Evolutionary conservation across 768 basidiomycete genomes (phyloP), one percentile per base, ranked within the genome.

Genomic region (Kwoniella dendrophila): DNA sequence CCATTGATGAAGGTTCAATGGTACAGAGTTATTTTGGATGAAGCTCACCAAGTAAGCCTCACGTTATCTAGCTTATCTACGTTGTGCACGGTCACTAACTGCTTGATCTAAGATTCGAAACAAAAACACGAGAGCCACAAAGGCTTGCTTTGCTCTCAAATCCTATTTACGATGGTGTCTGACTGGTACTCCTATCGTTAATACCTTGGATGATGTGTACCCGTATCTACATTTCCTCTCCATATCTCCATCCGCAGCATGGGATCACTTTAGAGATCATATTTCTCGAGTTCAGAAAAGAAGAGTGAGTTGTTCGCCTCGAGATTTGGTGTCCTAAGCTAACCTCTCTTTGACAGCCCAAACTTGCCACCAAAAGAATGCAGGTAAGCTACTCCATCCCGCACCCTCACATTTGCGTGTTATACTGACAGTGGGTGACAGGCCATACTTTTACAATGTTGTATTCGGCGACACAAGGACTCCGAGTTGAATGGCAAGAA

Each of bases 1-100:
- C 77, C 86, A 2, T 78, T 91, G 14, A 84, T 87, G 1, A 82
- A 82, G 32, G 82, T 83, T 53, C 83, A 82, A 29, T 92, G 87
- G 81, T 87, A 84, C 70, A 84, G 90, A 7, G 85, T 86, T 30
- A 81, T 91, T 57, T 83, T 88, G 3, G 90, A 92, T 67, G 90
- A 92, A 73, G 73, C 75, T 7, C 65, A 70, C 53, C 87, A 68
- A 12, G 53, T 67, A 36, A 33, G 33, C 57, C 20, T 85, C 49
- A 66, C 24, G 60, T 70, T 84, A 4, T 81, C 84, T 10, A 80
- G 81, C 61, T 5, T 32, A 7, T 27, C 30, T 29, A 7, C 14
- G 10, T 5, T 26, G 10, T 16, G 24, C 11, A 29, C 16, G 73
- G 79, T 44, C 85, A 84, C 16, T 55, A 88, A 88, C 34, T n/a